Evolutionary conservation across 2,329 filamentous ascomycete species (phyloP).

Genomic region (Alternaria infectoria): DNA sequence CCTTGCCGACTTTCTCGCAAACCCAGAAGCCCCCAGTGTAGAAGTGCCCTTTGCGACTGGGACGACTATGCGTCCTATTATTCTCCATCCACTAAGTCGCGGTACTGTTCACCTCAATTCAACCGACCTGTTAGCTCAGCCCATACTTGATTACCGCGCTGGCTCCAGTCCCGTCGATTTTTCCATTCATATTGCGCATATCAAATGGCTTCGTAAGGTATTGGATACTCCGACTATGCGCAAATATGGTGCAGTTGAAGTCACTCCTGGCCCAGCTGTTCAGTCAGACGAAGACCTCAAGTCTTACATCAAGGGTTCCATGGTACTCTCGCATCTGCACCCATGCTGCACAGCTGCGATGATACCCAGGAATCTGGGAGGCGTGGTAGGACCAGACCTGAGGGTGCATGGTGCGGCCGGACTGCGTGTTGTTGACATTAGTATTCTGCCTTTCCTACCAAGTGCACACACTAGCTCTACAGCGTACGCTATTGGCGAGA

Average conservation of each 20-base stretch:
- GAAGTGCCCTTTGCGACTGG: constrained; percentile 11
- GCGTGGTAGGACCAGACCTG: constrained; percentile 2
- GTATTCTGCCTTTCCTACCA: constrained; percentile 4
- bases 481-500: constrained; percentile 11
- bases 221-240: constrained; percentile 2
- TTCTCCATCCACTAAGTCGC: constrained; percentile 20
- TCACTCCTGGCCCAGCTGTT: background rate
- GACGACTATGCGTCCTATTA: background rate
- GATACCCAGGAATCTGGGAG: background rate
- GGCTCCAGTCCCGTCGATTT: constrained; percentile 35
- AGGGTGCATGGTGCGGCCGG: constrained; percentile 1
- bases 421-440: constrained; percentile 9
- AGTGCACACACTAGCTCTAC: constrained; percentile 6
- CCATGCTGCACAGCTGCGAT: constrained; percentile 15
- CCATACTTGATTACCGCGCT: constrained; percentile 36
- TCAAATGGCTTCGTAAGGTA: constrained; percentile 3
- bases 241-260: constrained; percentile 4
- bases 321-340: constrained; percentile 8
- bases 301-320: background rate
- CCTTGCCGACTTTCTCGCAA: constrained; percentile 2
- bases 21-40: constrained; percentile 5
- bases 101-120: constrained; percentile 33
- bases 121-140: constrained; percentile 21
- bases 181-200: constrained; percentile 12
- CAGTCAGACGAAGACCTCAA: constrained; percentile 5